Base-by-base conservation (phyloP, 768 basidiomycete species). In the Sarcodon aspratus region DNA sequence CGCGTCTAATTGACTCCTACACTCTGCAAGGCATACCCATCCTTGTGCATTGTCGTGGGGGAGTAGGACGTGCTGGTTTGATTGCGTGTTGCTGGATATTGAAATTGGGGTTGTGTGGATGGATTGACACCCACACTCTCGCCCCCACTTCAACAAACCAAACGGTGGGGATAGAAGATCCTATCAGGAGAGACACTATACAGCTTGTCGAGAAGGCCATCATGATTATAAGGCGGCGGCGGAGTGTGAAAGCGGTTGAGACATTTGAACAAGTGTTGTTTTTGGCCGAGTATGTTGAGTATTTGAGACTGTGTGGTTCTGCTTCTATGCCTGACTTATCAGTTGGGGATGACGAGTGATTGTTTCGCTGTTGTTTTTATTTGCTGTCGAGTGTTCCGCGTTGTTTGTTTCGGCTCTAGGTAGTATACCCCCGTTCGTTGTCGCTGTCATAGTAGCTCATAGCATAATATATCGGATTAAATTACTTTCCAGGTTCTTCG, bases 31-130 rank as follows among this genome's bases (percentile, higher is more conserved):
- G 93, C 2, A 60, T 76, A 0, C 73, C 78, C 8, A 74, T 93
- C 8, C 73, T 95, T 9, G 85, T 85, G 10, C 95, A 97, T 57
- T 98, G 95, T 61, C 79, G 94, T 13, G 94, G 94, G 12, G 95
- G 95, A 3, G 85, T 98, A 7, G 94, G 94, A 3, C 78, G 94
- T 13, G 95, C 94, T 0, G 95, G 94, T 1, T 73, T 97, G 21
- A 73, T 97, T 42, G 93, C 92, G 1, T 89, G 85, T 55, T 91
- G 87, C 58, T 97, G 94, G 94, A 74, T 88, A 61, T 72, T 95
- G 50, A 90, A 88, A 62, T 79, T 96, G 52, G 94, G 93, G 4
- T 72, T 96, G n/a, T 94, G 76, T 58, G 87, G 80, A 27, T 86
- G 78, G 80, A 66, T 75, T 48, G 43, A 45, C 31, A 13, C 13